A percentile compares a stretch with the other conserved stretches of the same genome.
Evolutionary conservation across 805 yeast species (phyloP).

Genomic region (Torulaspora indica): DNA sequence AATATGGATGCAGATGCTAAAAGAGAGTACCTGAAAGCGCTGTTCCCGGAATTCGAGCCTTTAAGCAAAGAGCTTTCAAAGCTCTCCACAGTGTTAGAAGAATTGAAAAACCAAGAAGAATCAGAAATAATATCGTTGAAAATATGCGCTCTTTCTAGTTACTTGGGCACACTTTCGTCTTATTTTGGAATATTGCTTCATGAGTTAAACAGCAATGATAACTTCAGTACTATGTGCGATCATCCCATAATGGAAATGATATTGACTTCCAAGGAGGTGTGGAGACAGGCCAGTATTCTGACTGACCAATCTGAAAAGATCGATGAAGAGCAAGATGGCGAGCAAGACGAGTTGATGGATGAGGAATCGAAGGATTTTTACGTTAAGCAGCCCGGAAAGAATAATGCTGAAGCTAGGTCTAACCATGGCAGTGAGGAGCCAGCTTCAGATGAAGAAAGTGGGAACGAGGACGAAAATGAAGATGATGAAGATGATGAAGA

Average conservation of each 20-base stretch:
- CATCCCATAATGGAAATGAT: conserved; percentile 87
- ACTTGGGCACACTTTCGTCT: conserved; percentile 70
- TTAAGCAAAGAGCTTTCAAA: conserved; percentile 55
- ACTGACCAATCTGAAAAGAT: conserved; percentile 35
- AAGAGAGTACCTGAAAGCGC: conserved; percentile 48
- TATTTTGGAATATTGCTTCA: conserved; percentile 73
- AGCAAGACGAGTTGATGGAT: conserved; percentile 12
- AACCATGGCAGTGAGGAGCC: conserved; percentile 9
- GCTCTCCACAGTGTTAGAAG: conserved; percentile 42
- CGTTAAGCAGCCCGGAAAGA: conserved; percentile 21
- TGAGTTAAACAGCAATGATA: conserved; percentile 49
- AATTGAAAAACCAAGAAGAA: conserved; percentile 31
- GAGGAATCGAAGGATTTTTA: conserved; percentile 19
- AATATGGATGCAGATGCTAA: conserved; percentile 52
- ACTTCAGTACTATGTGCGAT: conserved; percentile 65
- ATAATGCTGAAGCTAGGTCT: conserved; percentile 15
- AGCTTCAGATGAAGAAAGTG: conserved; percentile 7
- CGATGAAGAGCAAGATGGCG: conserved; percentile 26
- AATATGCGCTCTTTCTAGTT: conserved; percentile 66
- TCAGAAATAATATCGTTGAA: conserved; percentile 47
- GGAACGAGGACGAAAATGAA: conserved; percentile 4
- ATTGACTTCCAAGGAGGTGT: conserved; percentile 73
- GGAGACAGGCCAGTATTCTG: conserved; percentile 74
- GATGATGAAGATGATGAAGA: conserved; percentile 20
- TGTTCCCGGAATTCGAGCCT: conserved; percentile 83